Evolutionary conservation across 2,329 filamentous ascomycete genomes (phyloP).

Genomic region (Zasmidium cellare): DNA sequence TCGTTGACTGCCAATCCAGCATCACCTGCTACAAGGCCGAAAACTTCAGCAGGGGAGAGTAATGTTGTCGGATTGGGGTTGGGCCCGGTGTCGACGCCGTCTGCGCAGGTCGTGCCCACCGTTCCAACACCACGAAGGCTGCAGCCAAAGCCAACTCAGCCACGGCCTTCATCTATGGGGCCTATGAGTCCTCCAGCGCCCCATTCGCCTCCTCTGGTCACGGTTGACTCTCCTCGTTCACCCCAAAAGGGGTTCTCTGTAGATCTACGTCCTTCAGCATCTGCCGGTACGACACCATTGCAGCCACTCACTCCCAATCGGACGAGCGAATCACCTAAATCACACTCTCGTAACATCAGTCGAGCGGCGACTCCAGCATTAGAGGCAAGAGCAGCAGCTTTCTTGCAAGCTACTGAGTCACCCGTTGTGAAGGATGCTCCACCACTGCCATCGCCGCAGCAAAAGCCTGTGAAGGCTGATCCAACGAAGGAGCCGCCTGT

Average conservation of each 20-base stretch:
- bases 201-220: conserved; percentile 62
- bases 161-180: conserved; percentile 51
- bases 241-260: conserved; percentile 44
- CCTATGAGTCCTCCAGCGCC: conserved; percentile 46
- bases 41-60: conserved; percentile 10
- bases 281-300: conserved; percentile 10
- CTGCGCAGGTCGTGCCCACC: conserved; percentile 3
- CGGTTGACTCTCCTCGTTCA: conserved; percentile 69
- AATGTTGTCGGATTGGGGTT: conserved; percentile 9
- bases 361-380: conserved; percentile 42
- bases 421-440: conserved; percentile 2
- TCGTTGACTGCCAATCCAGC: conserved; percentile 6
- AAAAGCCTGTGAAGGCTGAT: conserved; percentile 11
- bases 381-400: conserved; percentile 40
- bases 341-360: conserved; percentile 40
- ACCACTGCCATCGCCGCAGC: conserved; percentile 2
- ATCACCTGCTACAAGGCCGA: neutral
- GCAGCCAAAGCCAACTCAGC: conserved; percentile 39
- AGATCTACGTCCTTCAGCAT: conserved; percentile 14
- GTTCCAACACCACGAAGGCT: conserved; percentile 16
- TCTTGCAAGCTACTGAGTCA: conserved; percentile 31
- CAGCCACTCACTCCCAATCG: conserved; percentile 25
- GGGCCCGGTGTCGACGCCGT: conserved; percentile 3
- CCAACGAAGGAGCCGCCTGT: conserved; percentile 63
- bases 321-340: conserved; percentile 28